Conservation (phyloP, 1,284 basidiomycete genomes). For the Fistulina hepatica region DNA sequence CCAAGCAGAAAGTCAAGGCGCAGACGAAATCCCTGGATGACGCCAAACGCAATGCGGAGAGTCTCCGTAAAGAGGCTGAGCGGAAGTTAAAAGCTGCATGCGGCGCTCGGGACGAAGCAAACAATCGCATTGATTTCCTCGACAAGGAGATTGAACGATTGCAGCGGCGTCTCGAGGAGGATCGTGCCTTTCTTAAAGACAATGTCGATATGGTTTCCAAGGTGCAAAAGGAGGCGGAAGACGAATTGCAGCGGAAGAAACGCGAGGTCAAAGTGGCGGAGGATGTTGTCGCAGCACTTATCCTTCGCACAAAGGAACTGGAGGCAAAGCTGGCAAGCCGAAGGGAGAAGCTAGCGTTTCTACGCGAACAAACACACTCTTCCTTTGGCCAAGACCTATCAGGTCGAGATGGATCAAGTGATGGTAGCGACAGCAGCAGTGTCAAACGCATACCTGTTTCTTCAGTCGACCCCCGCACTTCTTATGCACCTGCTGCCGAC, state of each 20-base stretch:
- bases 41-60: conserved; percentile 74
- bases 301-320: conserved; percentile 43
- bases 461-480: no score
- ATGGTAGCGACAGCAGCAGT: no score
- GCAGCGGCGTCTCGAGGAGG: conserved; percentile 39
- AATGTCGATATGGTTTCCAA: not conserved
- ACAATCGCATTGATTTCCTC: conserved; percentile 53
- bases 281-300: conserved; percentile 45
- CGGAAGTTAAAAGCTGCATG: conserved; percentile 71
- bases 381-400: no score
- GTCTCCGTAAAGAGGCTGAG: conserved; percentile 73
- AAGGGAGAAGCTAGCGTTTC: conserved; percentile 38
- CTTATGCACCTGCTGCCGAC: no score
- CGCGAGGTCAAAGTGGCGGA: conserved; percentile 65
- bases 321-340: conserved; percentile 47
- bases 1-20: conserved; percentile 67
- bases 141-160: conserved; percentile 59
- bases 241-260: conserved; percentile 47
- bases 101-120: conserved; percentile 51
- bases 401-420: no score
- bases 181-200: conserved; percentile 39
- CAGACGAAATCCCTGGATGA: conserved; percentile 83
- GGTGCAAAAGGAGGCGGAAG: conserved; percentile 30
- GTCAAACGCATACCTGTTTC: no score
- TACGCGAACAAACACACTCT: conserved; percentile 43